Percentiles rank a stretch among this genome's conserved stretches.
phyloP scores from a whole-genome alignment of 192 early-diverging fungal species.

The Backusella parvicylindrica region DNA sequence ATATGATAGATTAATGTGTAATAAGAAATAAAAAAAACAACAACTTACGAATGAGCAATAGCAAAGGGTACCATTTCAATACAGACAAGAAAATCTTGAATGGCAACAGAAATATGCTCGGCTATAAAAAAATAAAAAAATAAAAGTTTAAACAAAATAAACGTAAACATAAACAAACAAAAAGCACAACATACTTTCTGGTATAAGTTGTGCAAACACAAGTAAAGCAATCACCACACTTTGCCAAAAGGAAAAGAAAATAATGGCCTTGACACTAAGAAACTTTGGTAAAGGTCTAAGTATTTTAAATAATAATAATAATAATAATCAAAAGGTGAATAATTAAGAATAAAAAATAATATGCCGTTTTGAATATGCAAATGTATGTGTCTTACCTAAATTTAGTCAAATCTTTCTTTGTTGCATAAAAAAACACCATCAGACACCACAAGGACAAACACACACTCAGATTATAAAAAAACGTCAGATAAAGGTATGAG shows the following conservation, averaged over 20 bases:
- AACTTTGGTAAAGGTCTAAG: conserved; percentile 90
- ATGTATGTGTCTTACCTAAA: conserved; percentile 59
- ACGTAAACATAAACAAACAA: conserved; percentile 7
- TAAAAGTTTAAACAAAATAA: conserved; percentile 23
- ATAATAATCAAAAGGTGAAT: background rate
- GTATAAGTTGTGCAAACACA: conserved; percentile 70
- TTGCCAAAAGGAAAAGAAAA: conserved; percentile 97
- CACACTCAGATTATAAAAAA: conserved; percentile 89
- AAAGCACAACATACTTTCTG: conserved; percentile 49
- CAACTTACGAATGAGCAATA: conserved; percentile 72
- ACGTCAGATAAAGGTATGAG: conserved; percentile 77
- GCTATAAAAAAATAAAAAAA: conserved; percentile 19
- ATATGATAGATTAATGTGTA: too few relatives aligned
- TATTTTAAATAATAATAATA: conserved; percentile 10
- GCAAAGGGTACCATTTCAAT: conserved; percentile 87
- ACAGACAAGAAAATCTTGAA: conserved; percentile 91
- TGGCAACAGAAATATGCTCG: conserved; percentile 71
- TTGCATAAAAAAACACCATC: conserved; percentile 85
- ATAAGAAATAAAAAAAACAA: too few relatives aligned
- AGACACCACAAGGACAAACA: conserved; percentile 82
- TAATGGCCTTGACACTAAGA: conserved; percentile 87
- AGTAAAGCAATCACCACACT: conserved; percentile 80
- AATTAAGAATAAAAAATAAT: background rate
- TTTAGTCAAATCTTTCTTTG: conserved; percentile 63
- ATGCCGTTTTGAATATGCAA: conserved; percentile 11